Percentiles rank a stretch among this genome's conserved stretches.
These are phyloP conservation scores for Penicillium sp. DNA, from an alignment of 2,329 filamentous ascomycete species.

Conservation along the genomic window DNA sequence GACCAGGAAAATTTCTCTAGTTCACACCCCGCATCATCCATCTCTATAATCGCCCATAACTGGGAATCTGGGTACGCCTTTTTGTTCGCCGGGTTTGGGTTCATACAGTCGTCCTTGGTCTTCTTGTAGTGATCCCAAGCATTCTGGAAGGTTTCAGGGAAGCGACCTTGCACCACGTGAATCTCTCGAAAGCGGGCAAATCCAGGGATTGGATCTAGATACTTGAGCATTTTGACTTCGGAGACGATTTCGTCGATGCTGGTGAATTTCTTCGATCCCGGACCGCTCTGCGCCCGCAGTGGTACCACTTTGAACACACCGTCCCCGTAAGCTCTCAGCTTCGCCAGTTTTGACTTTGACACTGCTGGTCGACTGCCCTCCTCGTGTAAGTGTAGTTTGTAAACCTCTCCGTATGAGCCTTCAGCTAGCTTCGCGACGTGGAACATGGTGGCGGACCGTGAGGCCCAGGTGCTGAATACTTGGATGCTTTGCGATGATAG, in stretches of 20 bases:
- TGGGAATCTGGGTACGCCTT: conserved; percentile 56
- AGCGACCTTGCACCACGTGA: conserved; percentile 58
- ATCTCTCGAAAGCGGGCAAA: conserved; percentile 64
- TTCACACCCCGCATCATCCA: conserved; percentile 65
- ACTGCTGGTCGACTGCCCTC: conserved; percentile 36
- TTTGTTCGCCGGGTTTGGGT: conserved; percentile 58
- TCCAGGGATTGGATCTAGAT: conserved; percentile 60
- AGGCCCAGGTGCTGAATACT: conserved; percentile 42
- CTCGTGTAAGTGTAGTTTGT: conserved; percentile 53
- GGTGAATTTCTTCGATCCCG: conserved; percentile 45
- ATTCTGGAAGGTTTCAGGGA: conserved; percentile 52
- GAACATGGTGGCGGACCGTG: conserved; percentile 39
- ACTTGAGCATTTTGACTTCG: conserved; percentile 55
- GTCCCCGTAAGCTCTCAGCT: conserved; percentile 40
- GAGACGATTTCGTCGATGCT: conserved; percentile 52
- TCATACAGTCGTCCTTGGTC: conserved; percentile 49
- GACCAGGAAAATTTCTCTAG: conserved; percentile 49
- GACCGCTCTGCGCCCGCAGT: conserved; percentile 42
- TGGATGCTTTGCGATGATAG: conserved; percentile 39
- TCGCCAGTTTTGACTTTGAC: conserved; percentile 40
- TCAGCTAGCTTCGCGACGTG: conserved; percentile 63
- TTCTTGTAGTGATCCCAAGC: conserved; percentile 45
- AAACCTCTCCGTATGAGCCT: conserved; percentile 67
- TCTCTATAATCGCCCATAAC: conserved; percentile 65
- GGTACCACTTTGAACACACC: conserved; percentile 54